A percentile compares a stretch with the other conserved stretches of the same genome.
Evolutionary conservation across 192 early-diverging fungal species (phyloP).

Genomic region (Dissophora ornata): DNA sequence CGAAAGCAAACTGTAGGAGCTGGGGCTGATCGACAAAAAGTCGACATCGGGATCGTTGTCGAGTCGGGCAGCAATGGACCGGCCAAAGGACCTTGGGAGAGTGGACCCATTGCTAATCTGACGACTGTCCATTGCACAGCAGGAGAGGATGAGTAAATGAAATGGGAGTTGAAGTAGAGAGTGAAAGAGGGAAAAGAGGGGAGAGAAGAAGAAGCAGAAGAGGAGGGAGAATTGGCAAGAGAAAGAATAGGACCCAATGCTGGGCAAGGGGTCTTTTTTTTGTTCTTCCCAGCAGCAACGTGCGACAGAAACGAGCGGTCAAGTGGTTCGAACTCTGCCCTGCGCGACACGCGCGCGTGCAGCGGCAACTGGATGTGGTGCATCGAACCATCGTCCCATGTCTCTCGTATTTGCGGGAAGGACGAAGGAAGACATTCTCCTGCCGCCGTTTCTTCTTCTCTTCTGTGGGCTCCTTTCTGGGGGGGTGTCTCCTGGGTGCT

Average conservation of each 20-base stretch:
- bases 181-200: background rate
- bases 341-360: background rate
- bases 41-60: constrained; percentile 3
- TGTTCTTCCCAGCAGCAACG: too few species aligned
- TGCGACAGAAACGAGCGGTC: too few species aligned
- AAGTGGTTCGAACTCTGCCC: too few species aligned
- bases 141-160: background rate
- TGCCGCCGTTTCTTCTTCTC: too few species aligned
- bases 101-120: constrained; percentile 31
- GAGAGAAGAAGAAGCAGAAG: background rate
- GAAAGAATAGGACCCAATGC: constrained; percentile 4
- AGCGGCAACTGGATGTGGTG: background rate
- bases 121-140: constrained; percentile 12
- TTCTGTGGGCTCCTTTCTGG: too few species aligned
- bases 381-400: background rate
- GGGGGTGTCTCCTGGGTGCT: too few species aligned
- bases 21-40: background rate
- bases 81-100: constrained; percentile 21
- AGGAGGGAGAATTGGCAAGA: background rate
- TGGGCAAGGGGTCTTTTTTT: too few species aligned
- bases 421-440: too few species aligned
- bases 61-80: constrained; percentile 11
- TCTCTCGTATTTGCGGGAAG: too few species aligned
- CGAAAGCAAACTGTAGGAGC: constrained; percentile 1
- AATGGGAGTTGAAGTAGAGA: background rate